Percentiles rank a stretch among this genome's conserved stretches.
Evolutionary conservation across 441 rosid species (phyloP).

Genomic region (Populus hybrid): DNA sequence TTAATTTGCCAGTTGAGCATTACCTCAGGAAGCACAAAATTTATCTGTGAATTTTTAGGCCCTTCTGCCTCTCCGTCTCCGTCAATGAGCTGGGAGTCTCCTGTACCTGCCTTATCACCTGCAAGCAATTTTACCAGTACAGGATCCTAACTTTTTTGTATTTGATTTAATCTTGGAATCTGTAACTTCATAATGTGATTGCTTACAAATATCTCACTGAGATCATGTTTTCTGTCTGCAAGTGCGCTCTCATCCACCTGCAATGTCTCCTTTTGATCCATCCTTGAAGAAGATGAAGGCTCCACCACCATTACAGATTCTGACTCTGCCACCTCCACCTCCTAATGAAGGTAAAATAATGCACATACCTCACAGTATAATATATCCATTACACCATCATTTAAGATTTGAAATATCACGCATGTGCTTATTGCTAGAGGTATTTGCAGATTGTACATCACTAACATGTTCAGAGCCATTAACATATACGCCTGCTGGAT

Average conservation of each 20-base stretch:
- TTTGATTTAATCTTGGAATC: conserved; percentile 17
- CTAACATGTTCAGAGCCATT: conserved; percentile 49
- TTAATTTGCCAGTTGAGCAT: neutral
- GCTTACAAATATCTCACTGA: conserved; percentile 7
- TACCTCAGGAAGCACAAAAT: neutral
- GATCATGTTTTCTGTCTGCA: conserved; percentile 15
- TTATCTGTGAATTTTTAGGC: conserved; percentile 24
- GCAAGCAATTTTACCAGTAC: conserved; percentile 31
- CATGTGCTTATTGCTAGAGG: neutral
- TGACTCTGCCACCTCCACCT: conserved; percentile 63
- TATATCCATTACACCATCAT: neutral
- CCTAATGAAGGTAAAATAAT: conserved; percentile 45
- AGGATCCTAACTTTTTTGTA: conserved; percentile 13
- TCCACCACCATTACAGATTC: conserved; percentile 38
- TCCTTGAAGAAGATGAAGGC: conserved; percentile 35
- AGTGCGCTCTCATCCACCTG: conserved; percentile 40
- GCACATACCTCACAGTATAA: neutral
- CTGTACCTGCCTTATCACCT: conserved; percentile 36
- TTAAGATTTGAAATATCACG: conserved; percentile 1
- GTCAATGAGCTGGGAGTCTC: conserved; percentile 29
- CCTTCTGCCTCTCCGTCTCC: conserved; percentile 31
- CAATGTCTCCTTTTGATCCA: conserved; percentile 37
- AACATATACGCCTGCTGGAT: conserved; percentile 54
- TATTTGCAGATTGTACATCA: conserved; percentile 46
- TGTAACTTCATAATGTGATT: conserved; percentile 8